Evolutionary conservation across 768 basidiomycete genomes (phyloP), one percentile per base, ranked within the genome.

Genomic region (Termitomyces sp.): DNA sequence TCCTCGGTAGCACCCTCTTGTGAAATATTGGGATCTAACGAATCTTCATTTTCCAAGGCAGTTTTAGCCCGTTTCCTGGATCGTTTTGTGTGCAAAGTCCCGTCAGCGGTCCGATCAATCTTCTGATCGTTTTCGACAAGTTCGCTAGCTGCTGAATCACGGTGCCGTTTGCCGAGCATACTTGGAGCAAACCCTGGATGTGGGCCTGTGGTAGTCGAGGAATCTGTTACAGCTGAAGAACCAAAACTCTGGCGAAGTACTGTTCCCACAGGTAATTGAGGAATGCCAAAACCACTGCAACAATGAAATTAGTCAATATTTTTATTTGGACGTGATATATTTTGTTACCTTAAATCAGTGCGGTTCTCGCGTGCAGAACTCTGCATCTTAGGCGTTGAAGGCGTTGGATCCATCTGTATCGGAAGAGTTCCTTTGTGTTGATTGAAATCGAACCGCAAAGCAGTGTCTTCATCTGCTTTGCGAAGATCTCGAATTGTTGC

Each of bases 151-250:
- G 75, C 70, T 2, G 82, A 74, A 61, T 83, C 83, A 59, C 88
- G 77, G 51, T 76, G 80, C 34, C 86, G 82, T 67, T 90, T 91
- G n/a, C 89, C 88, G 18, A 90, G 76, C 32, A 77, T 73, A 22
- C 72, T 79, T 43, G 77, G 74, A 4, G 80, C 70, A 57, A 77
- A 67, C 12, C 76, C 79, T 42, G 79, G 76, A 59, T 71, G 75
- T 24, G 68, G 62, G 7, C 66, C 53, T 13, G 47, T 57, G 13
- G 39, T 40, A 22, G 67, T 47, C 14, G 53, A 36, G 26, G 53
- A 37, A 22, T 5, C 42, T 43, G 47, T 4, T 36, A 34, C 34
- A 32, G 40, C 51, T 22, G 43, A 50, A 44, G 45, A n/a, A 22
- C 34, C 32, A 18, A 32, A 50, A 16, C 40, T 45, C 20, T 46